A percentile compares a stretch with the other conserved stretches of the same genome.
Conservation (phyloP, 768 basidiomycete genomes). For the Dacryopinax spathularia region DNA sequence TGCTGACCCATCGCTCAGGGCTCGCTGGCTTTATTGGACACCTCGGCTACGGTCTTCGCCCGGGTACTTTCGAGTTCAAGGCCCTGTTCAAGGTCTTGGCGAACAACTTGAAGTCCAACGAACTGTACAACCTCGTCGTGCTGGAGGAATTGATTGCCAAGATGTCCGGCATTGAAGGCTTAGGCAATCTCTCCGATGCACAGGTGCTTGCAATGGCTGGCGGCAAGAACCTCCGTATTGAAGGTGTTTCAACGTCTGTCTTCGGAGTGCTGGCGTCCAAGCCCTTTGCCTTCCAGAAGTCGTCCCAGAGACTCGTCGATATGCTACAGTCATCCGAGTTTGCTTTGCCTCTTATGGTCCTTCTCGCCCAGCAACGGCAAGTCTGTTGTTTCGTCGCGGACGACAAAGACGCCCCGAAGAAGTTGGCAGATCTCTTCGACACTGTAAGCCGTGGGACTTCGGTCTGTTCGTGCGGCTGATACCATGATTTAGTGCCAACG, state of each 20-base stretch:
- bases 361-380: constrained; percentile 83
- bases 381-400: constrained; percentile 58
- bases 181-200: constrained; percentile 75
- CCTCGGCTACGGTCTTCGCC: constrained; percentile 39
- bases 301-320: constrained; percentile 20
- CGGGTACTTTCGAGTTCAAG: constrained; percentile 38
- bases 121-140: constrained; percentile 49
- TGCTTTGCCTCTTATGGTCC: constrained; percentile 78
- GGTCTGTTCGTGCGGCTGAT: constrained; percentile 13
- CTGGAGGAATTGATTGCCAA: constrained; percentile 87
- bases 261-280: neutral
- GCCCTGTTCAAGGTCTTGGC: constrained; percentile 19
- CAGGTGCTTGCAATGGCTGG: constrained; percentile 87
- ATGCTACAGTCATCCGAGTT: constrained; percentile 34
- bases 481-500: constrained; percentile 56
- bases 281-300: constrained; percentile 18
- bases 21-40: constrained; percentile 87
- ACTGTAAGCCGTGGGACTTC: constrained; percentile 40
- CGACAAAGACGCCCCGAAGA: constrained; percentile 56
- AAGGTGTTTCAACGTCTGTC: constrained; percentile 58
- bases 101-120: constrained; percentile 9
- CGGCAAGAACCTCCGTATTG: constrained; percentile 71
- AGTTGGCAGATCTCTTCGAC: constrained; percentile 76
- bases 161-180: constrained; percentile 87
- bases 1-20: constrained; percentile 34